Evolutionary conservation across 768 basidiomycete species (phyloP).

Genomic region (Dioszegia hungarica): DNA sequence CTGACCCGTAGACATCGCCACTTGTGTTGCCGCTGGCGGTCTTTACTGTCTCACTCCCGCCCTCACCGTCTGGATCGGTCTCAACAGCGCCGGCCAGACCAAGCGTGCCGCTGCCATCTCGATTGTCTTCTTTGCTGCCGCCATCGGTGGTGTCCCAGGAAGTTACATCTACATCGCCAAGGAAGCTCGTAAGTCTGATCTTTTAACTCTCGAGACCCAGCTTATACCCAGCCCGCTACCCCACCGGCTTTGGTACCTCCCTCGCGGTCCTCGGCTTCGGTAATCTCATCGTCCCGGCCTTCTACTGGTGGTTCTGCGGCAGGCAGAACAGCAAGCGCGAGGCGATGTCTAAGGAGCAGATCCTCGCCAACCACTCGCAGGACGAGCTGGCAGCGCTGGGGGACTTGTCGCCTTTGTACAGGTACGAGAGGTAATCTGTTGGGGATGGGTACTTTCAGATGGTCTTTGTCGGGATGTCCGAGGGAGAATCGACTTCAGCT

Average conservation of each 20-base stretch:
- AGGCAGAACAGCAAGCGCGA: conserved; percentile 30
- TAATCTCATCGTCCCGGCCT: conserved; percentile 19
- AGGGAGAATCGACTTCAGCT: too few relatives aligned
- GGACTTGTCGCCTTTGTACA: conserved; percentile 34
- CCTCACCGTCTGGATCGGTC: conserved; percentile 29
- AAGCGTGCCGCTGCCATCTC: conserved; percentile 26
- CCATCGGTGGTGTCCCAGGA: conserved; percentile 26
- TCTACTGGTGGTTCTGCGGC: conserved; percentile 24
- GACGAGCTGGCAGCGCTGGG: conserved; percentile 36
- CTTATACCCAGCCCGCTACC: conserved; percentile 22
- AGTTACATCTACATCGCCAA: conserved; percentile 32
- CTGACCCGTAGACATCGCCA: conserved; percentile 22
- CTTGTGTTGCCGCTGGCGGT: conserved; percentile 30
- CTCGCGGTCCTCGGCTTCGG: conserved; percentile 27
- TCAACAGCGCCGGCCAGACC: conserved; percentile 30
- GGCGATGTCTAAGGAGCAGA: conserved; percentile 27
- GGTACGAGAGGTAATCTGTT: conserved; percentile 39
- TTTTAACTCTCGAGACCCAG: neutral
- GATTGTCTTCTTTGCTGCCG: conserved; percentile 16
- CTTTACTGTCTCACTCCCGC: conserved; percentile 28
- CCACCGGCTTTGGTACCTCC: conserved; percentile 34
- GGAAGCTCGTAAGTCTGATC: conserved; percentile 28
- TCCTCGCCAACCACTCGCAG: conserved; percentile 23
- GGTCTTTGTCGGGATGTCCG: too few relatives aligned
- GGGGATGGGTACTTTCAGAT: neutral